Percentiles rank a stretch among this genome's conserved stretches.
These are phyloP conservation scores for Yarrowia yakushimensis DNA, from an alignment of 805 yeast species.

Conservation along the genomic window DNA sequence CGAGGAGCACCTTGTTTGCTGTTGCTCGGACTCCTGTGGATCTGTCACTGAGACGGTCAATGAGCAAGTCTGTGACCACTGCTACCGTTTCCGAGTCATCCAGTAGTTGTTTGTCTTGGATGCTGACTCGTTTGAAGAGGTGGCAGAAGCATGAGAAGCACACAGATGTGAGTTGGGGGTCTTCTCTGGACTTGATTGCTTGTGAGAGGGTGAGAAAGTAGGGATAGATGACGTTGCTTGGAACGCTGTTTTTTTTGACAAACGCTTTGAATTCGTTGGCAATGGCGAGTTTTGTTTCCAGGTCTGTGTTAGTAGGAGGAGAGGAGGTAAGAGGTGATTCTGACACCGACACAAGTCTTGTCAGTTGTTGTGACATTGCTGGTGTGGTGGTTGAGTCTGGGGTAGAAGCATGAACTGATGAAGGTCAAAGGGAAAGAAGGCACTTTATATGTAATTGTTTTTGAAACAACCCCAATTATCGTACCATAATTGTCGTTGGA, in stretches of 20 bases:
- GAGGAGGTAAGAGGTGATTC: too few species aligned
- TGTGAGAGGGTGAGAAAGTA: neutral
- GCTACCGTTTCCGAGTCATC: conserved; percentile 35
- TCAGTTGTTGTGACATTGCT: too few species aligned
- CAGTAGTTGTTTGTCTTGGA: conserved; percentile 40
- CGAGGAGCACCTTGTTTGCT: conserved; percentile 37
- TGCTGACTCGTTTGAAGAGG: conserved; percentile 44
- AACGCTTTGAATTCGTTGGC: conserved; percentile 21
- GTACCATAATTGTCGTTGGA: too few species aligned
- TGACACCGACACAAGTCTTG: too few species aligned
- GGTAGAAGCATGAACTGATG: too few species aligned
- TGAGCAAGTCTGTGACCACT: conserved; percentile 33
- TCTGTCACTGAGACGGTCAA: conserved; percentile 37
- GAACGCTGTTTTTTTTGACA: neutral
- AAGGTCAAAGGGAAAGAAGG: too few species aligned
- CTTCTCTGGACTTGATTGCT: conserved; percentile 28
- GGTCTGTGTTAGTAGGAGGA: conserved; percentile 16
- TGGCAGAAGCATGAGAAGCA: conserved; percentile 47
- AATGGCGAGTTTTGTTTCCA: neutral
- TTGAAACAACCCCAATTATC: too few species aligned
- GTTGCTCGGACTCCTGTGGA: conserved; percentile 33
- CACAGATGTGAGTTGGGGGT: conserved; percentile 29
- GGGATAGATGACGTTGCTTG: neutral
- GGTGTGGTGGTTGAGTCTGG: too few species aligned
- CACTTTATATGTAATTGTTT: too few species aligned